phyloP scores from a whole-genome alignment of 345 rosid species.

The Combretum micranthum region DNA sequence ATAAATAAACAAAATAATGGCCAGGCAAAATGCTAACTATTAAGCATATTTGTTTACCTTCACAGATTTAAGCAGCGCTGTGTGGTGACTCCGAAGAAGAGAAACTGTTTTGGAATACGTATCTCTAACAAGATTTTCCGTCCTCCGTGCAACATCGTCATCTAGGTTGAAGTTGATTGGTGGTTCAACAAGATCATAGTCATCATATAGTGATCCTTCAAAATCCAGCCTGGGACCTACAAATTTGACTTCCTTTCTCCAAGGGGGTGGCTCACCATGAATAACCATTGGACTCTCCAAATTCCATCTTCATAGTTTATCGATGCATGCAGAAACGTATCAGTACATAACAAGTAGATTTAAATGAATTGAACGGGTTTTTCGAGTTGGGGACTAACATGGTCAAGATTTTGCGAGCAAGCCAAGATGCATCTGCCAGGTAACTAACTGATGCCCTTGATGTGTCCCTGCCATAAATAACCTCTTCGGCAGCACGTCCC shows the following conservation, averaged over 20 bases:
- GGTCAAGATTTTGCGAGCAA: conserved; percentile 86
- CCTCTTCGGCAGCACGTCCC: conserved; percentile 96
- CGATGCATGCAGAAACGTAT: conserved; percentile 2
- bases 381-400: conserved; percentile 31
- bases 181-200: conserved; percentile 63
- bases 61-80: conserved; percentile 74
- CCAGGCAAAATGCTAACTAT: background rate
- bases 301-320: conserved; percentile 55
- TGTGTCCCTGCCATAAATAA: conserved; percentile 80
- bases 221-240: conserved; percentile 89
- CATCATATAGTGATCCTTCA: conserved; percentile 86
- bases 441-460: conserved; percentile 76
- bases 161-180: conserved; percentile 82
- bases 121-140: conserved; percentile 50
- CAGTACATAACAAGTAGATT: conserved; percentile 1
- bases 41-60: conserved; percentile 38
- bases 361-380: background rate
- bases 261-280: conserved; percentile 88
- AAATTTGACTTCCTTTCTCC: conserved; percentile 67
- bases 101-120: conserved; percentile 60
- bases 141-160: conserved; percentile 67
- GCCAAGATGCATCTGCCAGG: conserved; percentile 95
- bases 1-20: too few species aligned
- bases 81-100: conserved; percentile 63
- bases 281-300: conserved; percentile 89